phyloP scores from a whole-genome alignment of 805 yeast genomes.

The Candida ulmi region DNA sequence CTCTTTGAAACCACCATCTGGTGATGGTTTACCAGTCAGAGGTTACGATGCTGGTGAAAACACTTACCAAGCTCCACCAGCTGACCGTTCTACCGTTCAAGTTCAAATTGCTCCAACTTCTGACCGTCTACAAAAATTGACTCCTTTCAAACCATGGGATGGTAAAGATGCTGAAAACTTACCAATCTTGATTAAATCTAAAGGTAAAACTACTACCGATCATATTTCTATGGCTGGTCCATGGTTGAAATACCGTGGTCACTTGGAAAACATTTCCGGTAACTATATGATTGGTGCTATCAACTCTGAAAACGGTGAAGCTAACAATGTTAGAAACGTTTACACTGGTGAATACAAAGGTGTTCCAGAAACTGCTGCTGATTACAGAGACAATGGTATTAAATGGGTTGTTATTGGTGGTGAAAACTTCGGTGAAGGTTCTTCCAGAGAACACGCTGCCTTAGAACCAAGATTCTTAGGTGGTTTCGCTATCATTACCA shows the following conservation, averaged over 20 bases:
- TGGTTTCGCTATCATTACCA: slow-evolving; percentile 96
- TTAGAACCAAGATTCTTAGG: slow-evolving; percentile 99
- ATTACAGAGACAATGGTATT: slow-evolving; percentile 88
- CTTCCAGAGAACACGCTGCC: slow-evolving; percentile 99
- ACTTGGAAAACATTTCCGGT: slow-evolving; percentile 96
- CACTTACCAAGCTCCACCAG: slow-evolving; percentile 97
- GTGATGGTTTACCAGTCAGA: slow-evolving; percentile 81
- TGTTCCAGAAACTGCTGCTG: slow-evolving; percentile 95
- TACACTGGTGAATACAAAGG: slow-evolving; percentile 89
- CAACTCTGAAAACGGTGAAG: slow-evolving; percentile 93
- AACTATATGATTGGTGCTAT: slow-evolving; percentile 99
- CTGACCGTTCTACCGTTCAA: slow-evolving; percentile 65
- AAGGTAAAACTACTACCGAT: slow-evolving; percentile 98
- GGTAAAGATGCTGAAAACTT: slow-evolving; percentile 86
- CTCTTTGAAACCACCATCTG: slow-evolving; percentile 80
- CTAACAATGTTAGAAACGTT: slow-evolving; percentile 83
- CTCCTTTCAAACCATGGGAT: slow-evolving; percentile 94
- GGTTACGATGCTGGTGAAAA: slow-evolving; percentile 93
- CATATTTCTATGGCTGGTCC: slow-evolving; percentile 99
- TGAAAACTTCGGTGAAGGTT: slow-evolving; percentile 99
- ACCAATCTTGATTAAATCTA: slow-evolving; percentile 94
- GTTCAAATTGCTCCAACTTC: slow-evolving; percentile 84
- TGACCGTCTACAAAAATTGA: slow-evolving; percentile 92
- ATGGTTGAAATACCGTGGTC: slow-evolving; percentile 99
- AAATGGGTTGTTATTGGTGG: slow-evolving; percentile 98